Evolutionary conservation across 805 yeast genomes (phyloP), one percentile per base, ranked within the genome.

Genomic region (Cyberlindnera mycetangii): DNA sequence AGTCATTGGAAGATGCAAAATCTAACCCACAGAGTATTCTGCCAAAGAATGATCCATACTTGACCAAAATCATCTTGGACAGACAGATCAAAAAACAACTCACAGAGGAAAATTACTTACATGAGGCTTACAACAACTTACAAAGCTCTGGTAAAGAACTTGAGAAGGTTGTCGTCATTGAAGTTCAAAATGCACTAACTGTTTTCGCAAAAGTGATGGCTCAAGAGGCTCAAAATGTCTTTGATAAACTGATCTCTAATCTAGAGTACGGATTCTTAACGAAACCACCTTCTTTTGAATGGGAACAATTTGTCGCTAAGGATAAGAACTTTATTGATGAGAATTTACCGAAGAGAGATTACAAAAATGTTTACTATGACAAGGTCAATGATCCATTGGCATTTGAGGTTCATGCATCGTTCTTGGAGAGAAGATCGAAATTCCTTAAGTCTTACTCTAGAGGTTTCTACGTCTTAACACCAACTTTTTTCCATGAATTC

Each of bases 391-490:
- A 89, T 43, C 79, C 89, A 11, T 69, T 88, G 51, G 78, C 90
- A 12, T 68, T 64, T 41, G 82, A 79, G 52, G 74, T 90, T 31
- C 78, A 88, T 42, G 78, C 89, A 11, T 97, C 97, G 3, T 78
- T 73, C 51, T 71, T 92, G 51, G 98, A 93, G 64, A 78, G 97
- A 64, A 76, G 96, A 57, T 87, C 97, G 7, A 92, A 92, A 71
- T 90, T 80, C 62, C 72, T 93, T 52, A 90, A 90, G 69, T 84
- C 92, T n/a, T 93, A 89, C 65, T 79, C 95, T 4, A 76, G 81
- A 50, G 96, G 93, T 4, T 93, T 85, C 81, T 93, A 89, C 61
- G 96, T 92, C 16, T 71, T 92, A 53, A 89, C 99, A 3, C 85
- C 97, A 45, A 81, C 82, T 45, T 89, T 79, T 58, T 69, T 92